Evolutionary conservation across 768 basidiomycete genomes (phyloP).

Genomic region (Coprinopsis marcescibilis): DNA sequence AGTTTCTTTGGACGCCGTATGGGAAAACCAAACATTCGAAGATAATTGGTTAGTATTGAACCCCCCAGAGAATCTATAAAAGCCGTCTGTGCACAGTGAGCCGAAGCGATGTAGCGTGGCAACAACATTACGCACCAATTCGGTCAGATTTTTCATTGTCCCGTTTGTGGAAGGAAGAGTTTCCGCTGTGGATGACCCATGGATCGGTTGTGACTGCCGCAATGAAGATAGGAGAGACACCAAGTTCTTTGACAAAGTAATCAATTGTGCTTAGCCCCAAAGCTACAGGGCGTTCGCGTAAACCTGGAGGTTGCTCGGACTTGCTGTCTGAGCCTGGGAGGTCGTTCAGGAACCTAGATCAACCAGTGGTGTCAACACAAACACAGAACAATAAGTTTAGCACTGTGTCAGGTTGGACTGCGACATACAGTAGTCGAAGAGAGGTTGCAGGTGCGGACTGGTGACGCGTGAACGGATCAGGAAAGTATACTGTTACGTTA

Average conservation of each 20-base stretch:
- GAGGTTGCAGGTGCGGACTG: too few relatives aligned
- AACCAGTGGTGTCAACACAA: too few relatives aligned
- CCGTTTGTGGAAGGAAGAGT: background rate
- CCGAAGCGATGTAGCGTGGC: background rate
- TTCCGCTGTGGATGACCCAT: slow-evolving; percentile 8
- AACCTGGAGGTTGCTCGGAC: too few relatives aligned
- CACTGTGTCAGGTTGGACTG: too few relatives aligned
- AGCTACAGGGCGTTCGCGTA: too few relatives aligned
- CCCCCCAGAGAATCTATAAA: slow-evolving; percentile 6
- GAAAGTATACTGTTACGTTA: too few relatives aligned
- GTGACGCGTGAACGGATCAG: too few relatives aligned
- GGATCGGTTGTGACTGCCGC: background rate
- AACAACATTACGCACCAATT: background rate
- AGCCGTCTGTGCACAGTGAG: slow-evolving; percentile 5
- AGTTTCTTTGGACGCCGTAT: background rate
- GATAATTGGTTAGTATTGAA: background rate
- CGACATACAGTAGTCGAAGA: too few relatives aligned
- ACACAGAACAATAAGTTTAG: too few relatives aligned
- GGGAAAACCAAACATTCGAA: slow-evolving; percentile 8
- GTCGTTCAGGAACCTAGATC: too few relatives aligned
- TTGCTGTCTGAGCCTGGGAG: too few relatives aligned
- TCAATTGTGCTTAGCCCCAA: background rate
- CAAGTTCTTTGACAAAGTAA: background rate
- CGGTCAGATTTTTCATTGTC: background rate
- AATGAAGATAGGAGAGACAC: slow-evolving; percentile 6